Evolutionary conservation across 2,329 filamentous ascomycete species (phyloP).

Genomic region (Eutypa lata): DNA sequence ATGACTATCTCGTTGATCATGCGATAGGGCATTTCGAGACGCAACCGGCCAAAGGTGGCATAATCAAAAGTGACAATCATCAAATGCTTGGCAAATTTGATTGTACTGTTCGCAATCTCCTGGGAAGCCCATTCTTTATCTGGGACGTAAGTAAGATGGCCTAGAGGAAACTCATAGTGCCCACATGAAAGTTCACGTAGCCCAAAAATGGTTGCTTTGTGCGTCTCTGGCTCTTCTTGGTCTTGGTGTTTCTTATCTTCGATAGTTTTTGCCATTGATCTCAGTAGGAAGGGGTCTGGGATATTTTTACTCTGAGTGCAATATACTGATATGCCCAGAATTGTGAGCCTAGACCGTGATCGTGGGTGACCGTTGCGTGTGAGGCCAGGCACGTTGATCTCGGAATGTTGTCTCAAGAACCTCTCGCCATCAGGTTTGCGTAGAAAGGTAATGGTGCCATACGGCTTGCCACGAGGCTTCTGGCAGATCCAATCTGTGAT

Average conservation of each 20-base stretch:
- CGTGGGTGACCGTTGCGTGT: slow-evolving; percentile 3
- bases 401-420: slow-evolving; percentile 35
- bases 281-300: slow-evolving; percentile 33
- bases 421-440: slow-evolving; percentile 32
- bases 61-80: slow-evolving; percentile 37
- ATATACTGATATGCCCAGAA: slow-evolving; percentile 26
- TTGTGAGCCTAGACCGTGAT: slow-evolving; percentile 20
- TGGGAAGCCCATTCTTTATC: slow-evolving; percentile 38
- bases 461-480: slow-evolving; percentile 33
- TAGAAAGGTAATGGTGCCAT: slow-evolving; percentile 44
- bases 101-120: slow-evolving; percentile 19
- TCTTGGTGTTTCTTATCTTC: slow-evolving; percentile 24
- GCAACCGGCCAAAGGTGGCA: slow-evolving; percentile 11
- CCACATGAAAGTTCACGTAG: slow-evolving; percentile 39
- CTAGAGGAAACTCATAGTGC: slow-evolving; percentile 40
- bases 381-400: slow-evolving; percentile 5
- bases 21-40: slow-evolving; percentile 48
- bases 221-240: slow-evolving; percentile 14
- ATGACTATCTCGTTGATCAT: slow-evolving; percentile 45
- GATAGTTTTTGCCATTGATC: slow-evolving; percentile 29
- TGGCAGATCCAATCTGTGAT: slow-evolving; percentile 43
- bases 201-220: slow-evolving; percentile 18
- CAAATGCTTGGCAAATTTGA: slow-evolving; percentile 39
- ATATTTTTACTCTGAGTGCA: slow-evolving; percentile 35
- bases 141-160: slow-evolving; percentile 39